Evolutionary conservation across 768 basidiomycete species (phyloP), one percentile per base, ranked within the genome.

Genomic region (Mycena capillaripes): DNA sequence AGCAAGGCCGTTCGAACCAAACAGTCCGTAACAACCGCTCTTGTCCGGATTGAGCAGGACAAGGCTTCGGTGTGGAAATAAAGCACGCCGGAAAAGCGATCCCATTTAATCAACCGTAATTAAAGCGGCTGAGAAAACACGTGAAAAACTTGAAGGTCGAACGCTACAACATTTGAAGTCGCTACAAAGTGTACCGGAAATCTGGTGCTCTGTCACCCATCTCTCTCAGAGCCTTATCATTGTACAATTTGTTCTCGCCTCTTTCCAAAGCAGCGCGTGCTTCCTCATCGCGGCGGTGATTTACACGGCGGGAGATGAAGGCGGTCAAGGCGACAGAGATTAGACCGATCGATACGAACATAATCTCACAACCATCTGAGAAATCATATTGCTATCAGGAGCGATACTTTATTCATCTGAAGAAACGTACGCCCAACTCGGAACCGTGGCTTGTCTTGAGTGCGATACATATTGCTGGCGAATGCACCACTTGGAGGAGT

Each of bases 271-370:
- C 78, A 32, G 68, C 73, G 52, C 78, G 80, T 64, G 79, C 73
- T 3, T 75, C 60, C 40, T 76, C 80, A 25, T 92, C 91, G 36
- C 92, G 83, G 62, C 81, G 79, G 21, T 78, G 78, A 76, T 93
- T 93, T 78, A 92, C 89, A 38, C 84, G 84, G 42, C 67, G 84
- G 76, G 92, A 93, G 4, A 80, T 46, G 4, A 90, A 52, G 3
- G 88, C 84, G 14, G 86, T 81, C 23, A 87, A 77, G 0, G 88
- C 87, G 0, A 89, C 75, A 17, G 80, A 76, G 9, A 92, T 82
- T 73, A 92, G 82, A 0, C 92, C 92, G 38, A 94, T 89, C 1
- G 87, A 88, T 19, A 92, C 86, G 69, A 93, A 91, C 89, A 91
- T 90, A 23, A 93, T 80, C 79, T 92, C 91, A 16, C 91, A 59